Base-by-base conservation (phyloP, 495 filamentous ascomycete genomes). In the Penicillium canescens region DNA sequence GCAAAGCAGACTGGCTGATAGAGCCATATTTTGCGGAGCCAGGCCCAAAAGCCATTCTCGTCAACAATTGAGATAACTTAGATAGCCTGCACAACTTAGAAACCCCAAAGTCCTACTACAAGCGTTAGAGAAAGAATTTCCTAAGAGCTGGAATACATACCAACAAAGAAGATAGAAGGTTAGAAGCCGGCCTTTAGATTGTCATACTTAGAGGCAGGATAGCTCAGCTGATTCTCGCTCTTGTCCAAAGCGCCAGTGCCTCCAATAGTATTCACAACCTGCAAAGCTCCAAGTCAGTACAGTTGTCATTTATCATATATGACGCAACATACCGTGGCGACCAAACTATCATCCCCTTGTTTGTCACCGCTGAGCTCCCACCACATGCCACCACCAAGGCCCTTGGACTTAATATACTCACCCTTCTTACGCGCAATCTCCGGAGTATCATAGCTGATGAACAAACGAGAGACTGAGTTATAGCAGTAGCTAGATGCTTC, bases 321-420 rank as follows among this genome's bases (percentile, higher is more conserved):
- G 42, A 26, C 18, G 18, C 42, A 23, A 65, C 75, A 50, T 51
- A 87, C 73, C 16, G 78, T 83, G n/a, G 68, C 67, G 39, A 91
- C 81, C 68, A 91, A 65, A 60, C 86, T 86, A 34, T 72, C 72
- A 0, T 65, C 68, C 1, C 78, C 85, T 1, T 41, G 60, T 56
- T 78, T 83, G 64, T 96, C 92, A 21, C 82, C 85, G n/a, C n/a
- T n/a, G n/a, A n/a, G n/a, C n/a, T n/a, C n/a, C n/a, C n/a, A n/a
- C n/a, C n/a, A n/a, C n/a, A n/a, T n/a, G n/a, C n/a, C n/a, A n/a
- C n/a, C n/a, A n/a, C n/a, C n/a, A n/a, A n/a, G n/a, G n/a, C n/a
- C n/a, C n/a, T n/a, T n/a, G n/a, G n/a, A n/a, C n/a, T n/a, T n/a
- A n/a, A n/a, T n/a, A n/a, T n/a, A n/a, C n/a, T n/a, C n/a, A n/a